phyloP scores from a whole-genome alignment of 1,284 basidiomycete genomes.

The Fomitopsis schrenkii region DNA sequence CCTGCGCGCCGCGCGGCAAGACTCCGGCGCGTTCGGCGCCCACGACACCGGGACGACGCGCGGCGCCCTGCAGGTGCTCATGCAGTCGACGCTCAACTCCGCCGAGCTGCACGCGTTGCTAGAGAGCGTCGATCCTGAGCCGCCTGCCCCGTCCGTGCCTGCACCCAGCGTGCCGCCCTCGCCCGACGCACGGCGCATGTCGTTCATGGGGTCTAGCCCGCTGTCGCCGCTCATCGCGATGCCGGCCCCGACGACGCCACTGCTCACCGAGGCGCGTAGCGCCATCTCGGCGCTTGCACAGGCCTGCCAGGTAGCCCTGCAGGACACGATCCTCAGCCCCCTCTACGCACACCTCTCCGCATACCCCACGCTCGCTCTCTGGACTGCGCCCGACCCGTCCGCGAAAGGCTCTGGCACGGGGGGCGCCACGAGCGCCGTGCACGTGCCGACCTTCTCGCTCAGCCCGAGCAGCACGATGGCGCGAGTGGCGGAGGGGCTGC shows the following conservation, averaged over 20 bases:
- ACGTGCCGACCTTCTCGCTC: constrained; percentile 91
- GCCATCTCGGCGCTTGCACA: constrained; percentile 68
- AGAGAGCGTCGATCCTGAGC: constrained; percentile 44
- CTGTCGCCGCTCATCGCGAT: constrained; percentile 11
- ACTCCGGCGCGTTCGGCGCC: constrained; percentile 42
- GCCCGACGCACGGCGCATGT: constrained; percentile 23
- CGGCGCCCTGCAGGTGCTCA: constrained; percentile 70
- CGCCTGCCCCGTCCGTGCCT: constrained; percentile 21
- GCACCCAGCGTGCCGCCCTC: constrained; percentile 21
- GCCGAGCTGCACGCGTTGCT: constrained; percentile 69
- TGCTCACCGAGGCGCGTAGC: constrained; percentile 56
- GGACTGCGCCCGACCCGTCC: constrained; percentile 55
- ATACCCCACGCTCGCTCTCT: constrained; percentile 70
- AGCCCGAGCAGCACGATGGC: constrained; percentile 89
- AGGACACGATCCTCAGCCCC: constrained; percentile 82
- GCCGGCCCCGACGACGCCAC: constrained; percentile 25
- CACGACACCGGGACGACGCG: constrained; percentile 58
- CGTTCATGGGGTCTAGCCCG: constrained; percentile 19
- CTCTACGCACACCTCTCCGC: constrained; percentile 70
- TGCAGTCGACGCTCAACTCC: constrained; percentile 81
- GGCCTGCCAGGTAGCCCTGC: constrained; percentile 74
- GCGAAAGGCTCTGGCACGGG: constrained; percentile 28
- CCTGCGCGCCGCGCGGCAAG: constrained; percentile 51
- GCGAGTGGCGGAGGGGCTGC: constrained; percentile 85
- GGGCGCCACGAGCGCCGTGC: constrained; percentile 54